phyloP scores from a whole-genome alignment of 345 rosid species.

The Arabidopsis arenosa region DNA sequence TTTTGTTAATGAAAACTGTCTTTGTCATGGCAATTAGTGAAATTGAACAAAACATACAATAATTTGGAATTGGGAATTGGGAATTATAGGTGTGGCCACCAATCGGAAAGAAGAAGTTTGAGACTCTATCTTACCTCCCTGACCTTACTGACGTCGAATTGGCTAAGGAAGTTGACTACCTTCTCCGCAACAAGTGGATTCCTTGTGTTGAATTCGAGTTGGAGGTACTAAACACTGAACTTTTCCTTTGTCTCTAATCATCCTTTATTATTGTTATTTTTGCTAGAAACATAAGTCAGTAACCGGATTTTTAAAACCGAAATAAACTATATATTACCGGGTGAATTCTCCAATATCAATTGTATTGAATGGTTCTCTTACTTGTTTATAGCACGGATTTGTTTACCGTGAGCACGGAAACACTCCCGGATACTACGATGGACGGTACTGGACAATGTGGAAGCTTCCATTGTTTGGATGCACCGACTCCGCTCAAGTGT shows the following conservation, averaged over 20 bases:
- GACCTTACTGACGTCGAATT: constrained; percentile 37
- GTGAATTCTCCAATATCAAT: neutral
- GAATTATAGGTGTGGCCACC: constrained; percentile 59
- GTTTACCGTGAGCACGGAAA: constrained; percentile 49
- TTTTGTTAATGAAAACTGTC: neutral
- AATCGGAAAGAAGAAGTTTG: constrained; percentile 52
- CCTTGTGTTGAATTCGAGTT: constrained; percentile 75
- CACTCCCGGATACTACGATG: constrained; percentile 49
- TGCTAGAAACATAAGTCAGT: neutral
- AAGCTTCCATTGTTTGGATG: constrained; percentile 52
- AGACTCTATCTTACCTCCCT: constrained; percentile 66
- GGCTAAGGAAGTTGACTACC: constrained; percentile 60
- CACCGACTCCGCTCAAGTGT: constrained; percentile 45
- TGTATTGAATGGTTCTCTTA: neutral
- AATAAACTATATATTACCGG: neutral
- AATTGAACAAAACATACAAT: neutral
- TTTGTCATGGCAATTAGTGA: neutral
- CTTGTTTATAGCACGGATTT: constrained; percentile 43
- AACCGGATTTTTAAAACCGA: neutral
- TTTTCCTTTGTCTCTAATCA: neutral
- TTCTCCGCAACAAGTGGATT: constrained; percentile 61
- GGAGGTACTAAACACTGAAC: constrained; percentile 37
- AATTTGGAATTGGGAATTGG: neutral
- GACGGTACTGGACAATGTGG: constrained; percentile 54
- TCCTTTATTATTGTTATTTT: neutral